Evolutionary conservation across 2,329 filamentous ascomycete genomes (phyloP).

Genomic region (Talaromyces amestolkiae): DNA sequence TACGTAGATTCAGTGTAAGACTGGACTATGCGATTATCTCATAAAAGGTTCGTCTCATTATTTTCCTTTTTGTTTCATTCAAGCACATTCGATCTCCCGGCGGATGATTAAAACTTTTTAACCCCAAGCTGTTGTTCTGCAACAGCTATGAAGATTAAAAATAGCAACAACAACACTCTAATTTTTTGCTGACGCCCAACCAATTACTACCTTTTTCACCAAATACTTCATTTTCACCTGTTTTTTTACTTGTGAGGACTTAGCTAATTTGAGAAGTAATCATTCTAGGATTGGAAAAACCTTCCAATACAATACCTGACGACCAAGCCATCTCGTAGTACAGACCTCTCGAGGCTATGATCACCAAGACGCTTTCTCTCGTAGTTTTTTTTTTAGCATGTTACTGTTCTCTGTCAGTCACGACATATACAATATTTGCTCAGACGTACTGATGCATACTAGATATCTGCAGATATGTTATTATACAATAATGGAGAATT

Average conservation of each 20-base stretch:
- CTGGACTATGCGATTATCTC: conserved; percentile 4
- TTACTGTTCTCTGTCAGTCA: neutral
- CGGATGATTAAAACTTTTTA: conserved; percentile 67
- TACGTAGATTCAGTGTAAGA: neutral
- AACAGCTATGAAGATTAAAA: conserved; percentile 56
- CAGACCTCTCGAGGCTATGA: too few species aligned
- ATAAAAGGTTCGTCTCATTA: conserved; percentile 6
- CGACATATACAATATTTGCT: neutral
- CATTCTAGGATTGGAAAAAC: neutral
- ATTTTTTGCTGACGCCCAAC: conserved; percentile 65
- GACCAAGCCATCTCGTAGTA: neutral
- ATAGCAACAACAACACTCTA: conserved; percentile 67
- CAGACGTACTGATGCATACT: too few species aligned
- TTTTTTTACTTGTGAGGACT: neutral
- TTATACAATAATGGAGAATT: neutral
- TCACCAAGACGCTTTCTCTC: neutral
- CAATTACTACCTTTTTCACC: neutral
- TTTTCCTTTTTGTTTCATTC: neutral
- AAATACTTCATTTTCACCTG: neutral
- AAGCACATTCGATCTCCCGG: conserved; percentile 23
- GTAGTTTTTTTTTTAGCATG: neutral
- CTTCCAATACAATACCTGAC: neutral
- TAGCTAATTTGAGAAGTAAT: conserved; percentile 14
- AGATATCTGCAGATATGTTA: neutral
- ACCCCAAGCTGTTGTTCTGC: conserved; percentile 51